Percentiles rank a stretch among this genome's conserved stretches.
Evolutionary conservation across 2,329 filamentous ascomycete genomes (phyloP).

Genomic region (Fusarium poae): DNA sequence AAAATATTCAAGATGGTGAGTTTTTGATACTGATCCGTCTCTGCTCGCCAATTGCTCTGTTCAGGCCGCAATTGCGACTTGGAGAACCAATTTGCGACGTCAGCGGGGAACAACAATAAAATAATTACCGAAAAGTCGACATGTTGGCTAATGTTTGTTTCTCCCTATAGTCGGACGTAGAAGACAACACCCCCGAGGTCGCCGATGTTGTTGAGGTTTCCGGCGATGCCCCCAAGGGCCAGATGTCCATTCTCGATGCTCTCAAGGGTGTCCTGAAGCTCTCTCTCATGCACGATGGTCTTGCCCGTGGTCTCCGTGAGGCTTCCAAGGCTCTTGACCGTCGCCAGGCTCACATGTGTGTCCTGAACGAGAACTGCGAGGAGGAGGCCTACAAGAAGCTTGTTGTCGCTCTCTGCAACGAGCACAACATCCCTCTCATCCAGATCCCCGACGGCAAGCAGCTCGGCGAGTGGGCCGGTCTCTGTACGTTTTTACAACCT

Average conservation of each 20-base stretch:
- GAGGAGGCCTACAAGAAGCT: constrained; percentile 99
- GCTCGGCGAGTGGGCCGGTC: constrained; percentile 99
- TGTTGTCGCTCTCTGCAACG: constrained; percentile 96
- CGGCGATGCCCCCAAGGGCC: constrained; percentile 89
- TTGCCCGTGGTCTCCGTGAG: constrained; percentile 97
- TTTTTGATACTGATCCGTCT: constrained; percentile 38
- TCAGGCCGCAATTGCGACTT: constrained; percentile 8
- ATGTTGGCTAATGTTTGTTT: constrained; percentile 40
- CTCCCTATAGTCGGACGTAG: constrained; percentile 92
- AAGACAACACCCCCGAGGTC: constrained; percentile 94
- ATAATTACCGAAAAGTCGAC: constrained; percentile 17
- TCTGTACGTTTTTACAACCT: constrained; percentile 78
- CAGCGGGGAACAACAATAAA: constrained; percentile 13
- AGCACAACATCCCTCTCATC: constrained; percentile 99
- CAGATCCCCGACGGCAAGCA: constrained; percentile 99
- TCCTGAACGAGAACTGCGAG: constrained; percentile 99
- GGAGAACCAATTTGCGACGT: constrained; percentile 24
- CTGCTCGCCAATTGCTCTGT: constrained; percentile 38
- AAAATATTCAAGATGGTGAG: constrained; percentile 71
- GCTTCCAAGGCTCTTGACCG: constrained; percentile 98
- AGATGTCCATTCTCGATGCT: constrained; percentile 98
- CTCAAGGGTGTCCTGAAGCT: constrained; percentile 99
- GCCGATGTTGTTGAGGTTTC: constrained; percentile 94
- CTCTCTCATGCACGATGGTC: constrained; percentile 98
- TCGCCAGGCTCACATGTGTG: constrained; percentile 99